These are phyloP conservation scores for Daedaleopsis sinensis DNA, from an alignment of 768 basidiomycete genomes.

Conservation along the genomic window DNA sequence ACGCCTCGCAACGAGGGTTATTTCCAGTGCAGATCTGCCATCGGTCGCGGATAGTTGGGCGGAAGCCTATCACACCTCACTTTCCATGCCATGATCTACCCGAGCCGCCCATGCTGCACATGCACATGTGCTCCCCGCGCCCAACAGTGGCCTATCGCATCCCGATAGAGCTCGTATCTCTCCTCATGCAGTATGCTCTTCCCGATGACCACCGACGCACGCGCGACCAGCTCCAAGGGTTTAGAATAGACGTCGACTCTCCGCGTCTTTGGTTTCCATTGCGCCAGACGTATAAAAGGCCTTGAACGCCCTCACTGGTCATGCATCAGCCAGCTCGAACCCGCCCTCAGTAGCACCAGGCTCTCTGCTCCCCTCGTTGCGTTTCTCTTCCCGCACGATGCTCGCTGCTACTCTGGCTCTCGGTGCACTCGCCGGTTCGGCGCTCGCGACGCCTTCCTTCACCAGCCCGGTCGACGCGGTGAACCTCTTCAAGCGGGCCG, in stretches of 20 bases:
- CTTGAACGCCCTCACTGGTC: no score
- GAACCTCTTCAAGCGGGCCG: conserved; percentile 37
- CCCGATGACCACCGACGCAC: background rate
- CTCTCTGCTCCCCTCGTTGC: background rate
- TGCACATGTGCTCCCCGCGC: background rate
- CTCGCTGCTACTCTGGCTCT: conserved; percentile 27
- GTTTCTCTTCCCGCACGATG: conserved; percentile 18
- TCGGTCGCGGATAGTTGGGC: background rate
- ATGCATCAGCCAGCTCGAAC: background rate
- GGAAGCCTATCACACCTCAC: background rate
- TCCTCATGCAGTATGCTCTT: background rate
- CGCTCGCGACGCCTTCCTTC: conserved; percentile 23
- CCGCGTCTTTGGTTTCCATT: background rate
- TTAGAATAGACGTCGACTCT: background rate
- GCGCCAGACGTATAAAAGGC: background rate
- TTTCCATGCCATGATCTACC: background rate
- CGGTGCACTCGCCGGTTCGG: conserved; percentile 23
- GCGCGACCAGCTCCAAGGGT: no score
- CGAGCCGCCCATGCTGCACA: background rate
- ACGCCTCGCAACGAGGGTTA: background rate
- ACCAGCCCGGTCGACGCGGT: conserved; percentile 10
- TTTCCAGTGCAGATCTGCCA: background rate
- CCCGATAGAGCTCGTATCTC: background rate
- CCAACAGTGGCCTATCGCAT: background rate
- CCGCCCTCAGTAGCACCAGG: background rate